Evolutionary conservation across 495 filamentous ascomycete species (phyloP), one percentile per base, ranked within the genome.

Genomic region (Aspergillus bridgeri): DNA sequence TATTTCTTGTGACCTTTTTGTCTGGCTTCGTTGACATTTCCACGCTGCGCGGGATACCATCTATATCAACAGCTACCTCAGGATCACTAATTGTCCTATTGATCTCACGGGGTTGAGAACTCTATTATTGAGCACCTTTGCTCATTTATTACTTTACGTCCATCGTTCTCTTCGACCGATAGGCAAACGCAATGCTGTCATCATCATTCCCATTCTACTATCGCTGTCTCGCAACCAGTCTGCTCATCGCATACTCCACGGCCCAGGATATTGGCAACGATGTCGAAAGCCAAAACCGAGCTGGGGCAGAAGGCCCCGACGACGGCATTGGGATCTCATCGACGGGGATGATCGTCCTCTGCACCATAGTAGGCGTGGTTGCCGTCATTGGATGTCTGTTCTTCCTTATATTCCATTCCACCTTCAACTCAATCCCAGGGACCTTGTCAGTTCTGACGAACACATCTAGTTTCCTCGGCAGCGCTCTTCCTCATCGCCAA

Each of bases 401-500:
- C 3, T 19, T 15, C 27, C 27, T 6, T n/a, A n/a, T n/a, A n/a
- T n/a, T 7, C 27, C 27, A 6, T 29, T 38, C 23, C 22, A 0
- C 20, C 15, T 13, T 33, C 53, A 56, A 33, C 20, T 2, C 5
- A 1, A 23, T 23, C 11, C 18, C 23, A 48, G 5, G 1, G 17
- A 25, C n/a, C 45, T 3, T 29, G 9, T 18, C 23, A 60, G 18
- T 2, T 29, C 48, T 54, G 24, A 51, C 23, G 8, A 22, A 7
- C 13, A n/a, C 15, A 19, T 60, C 21, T 53, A 82, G 79, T 76
- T 46, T 66, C 64, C 38, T 76, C 77, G 0, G 70, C 75, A 3
- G 60, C 74, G 42, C 75, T 83, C 56, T 83, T 75, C 64, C 72
- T 75, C 61, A 53, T 81, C 17, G 80, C 80, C 24, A 82, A 83